phyloP scores from a whole-genome alignment of 495 filamentous ascomycete species.

The Tirmania nivea region DNA sequence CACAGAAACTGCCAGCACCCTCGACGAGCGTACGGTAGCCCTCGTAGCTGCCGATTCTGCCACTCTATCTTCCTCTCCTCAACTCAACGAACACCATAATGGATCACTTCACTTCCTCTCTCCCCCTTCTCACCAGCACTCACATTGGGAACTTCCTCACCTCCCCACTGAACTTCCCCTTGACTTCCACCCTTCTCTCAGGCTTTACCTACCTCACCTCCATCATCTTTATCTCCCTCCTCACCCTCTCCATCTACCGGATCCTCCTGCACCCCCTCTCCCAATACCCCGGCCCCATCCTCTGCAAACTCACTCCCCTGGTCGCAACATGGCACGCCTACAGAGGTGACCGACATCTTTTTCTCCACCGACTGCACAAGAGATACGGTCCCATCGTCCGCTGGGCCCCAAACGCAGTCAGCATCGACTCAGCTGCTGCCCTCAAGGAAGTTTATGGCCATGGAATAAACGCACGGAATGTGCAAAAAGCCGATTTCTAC shows the following conservation, averaged over 20 bases:
- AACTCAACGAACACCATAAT: not conserved
- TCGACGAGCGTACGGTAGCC: too few species aligned
- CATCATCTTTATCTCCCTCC: not conserved
- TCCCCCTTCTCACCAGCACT: not conserved
- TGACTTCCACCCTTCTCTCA: not conserved
- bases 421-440: constrained; percentile 28
- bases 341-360: constrained; percentile 9
- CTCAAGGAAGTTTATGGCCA: constrained; percentile 35
- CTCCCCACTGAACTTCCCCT: not conserved
- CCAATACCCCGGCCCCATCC: constrained; percentile 39
- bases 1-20: too few species aligned
- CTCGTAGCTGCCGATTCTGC: too few species aligned
- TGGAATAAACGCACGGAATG: constrained; percentile 19
- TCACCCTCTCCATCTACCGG: constrained; percentile 22
- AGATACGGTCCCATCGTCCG: constrained; percentile 27
- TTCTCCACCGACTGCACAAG: constrained; percentile 15
- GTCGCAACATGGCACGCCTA: constrained; percentile 16
- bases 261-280: constrained; percentile 40
- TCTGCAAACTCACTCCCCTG: constrained; percentile 29
- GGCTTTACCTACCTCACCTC: not conserved
- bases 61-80: too few species aligned
- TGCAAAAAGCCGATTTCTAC: constrained; percentile 34
- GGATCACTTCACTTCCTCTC: not conserved
- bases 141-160: not conserved
- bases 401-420: constrained; percentile 27